Evolutionary conservation across 2,329 filamentous ascomycete species (phyloP).

Genomic region (Fragosphaeria purpurea): DNA sequence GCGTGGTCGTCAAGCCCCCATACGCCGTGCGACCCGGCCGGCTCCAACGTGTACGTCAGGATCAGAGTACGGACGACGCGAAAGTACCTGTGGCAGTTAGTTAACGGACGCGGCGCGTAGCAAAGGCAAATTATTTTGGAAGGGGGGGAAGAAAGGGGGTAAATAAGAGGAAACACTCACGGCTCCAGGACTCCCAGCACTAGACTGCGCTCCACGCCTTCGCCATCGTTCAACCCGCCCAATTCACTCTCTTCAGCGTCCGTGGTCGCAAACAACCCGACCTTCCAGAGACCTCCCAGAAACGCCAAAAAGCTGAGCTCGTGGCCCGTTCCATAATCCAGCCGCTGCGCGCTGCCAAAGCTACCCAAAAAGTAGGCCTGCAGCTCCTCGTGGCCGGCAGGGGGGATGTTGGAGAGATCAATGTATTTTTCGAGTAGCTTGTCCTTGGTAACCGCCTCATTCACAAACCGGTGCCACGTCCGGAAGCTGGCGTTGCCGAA

Average conservation of each 20-base stretch:
- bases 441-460: conserved; percentile 38
- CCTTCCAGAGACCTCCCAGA: conserved; percentile 80
- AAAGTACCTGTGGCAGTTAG: conserved; percentile 51
- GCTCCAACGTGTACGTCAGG: conserved; percentile 83
- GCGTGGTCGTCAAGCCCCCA: conserved; percentile 98
- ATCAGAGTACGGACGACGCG: conserved; percentile 73
- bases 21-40: conserved; percentile 90
- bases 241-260: neutral
- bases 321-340: conserved; percentile 95
- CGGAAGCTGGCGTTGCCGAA: conserved; percentile 92
- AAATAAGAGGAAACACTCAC: conserved; percentile 37
- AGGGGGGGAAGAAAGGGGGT: neutral
- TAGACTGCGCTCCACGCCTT: conserved; percentile 63
- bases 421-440: conserved; percentile 49
- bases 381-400: conserved; percentile 52
- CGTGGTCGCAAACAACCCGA: conserved; percentile 63
- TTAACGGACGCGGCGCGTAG: neutral
- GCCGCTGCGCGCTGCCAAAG: conserved; percentile 78
- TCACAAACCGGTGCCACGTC: conserved; percentile 66
- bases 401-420: conserved; percentile 24
- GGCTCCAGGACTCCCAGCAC: conserved; percentile 76
- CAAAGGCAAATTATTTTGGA: neutral
- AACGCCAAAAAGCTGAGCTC: conserved; percentile 94
- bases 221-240: conserved; percentile 20
- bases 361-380: conserved; percentile 69